These are phyloP conservation scores for Aspergillus coremiiformis DNA, from an alignment of 495 filamentous ascomycete species.

Conservation along the genomic window DNA sequence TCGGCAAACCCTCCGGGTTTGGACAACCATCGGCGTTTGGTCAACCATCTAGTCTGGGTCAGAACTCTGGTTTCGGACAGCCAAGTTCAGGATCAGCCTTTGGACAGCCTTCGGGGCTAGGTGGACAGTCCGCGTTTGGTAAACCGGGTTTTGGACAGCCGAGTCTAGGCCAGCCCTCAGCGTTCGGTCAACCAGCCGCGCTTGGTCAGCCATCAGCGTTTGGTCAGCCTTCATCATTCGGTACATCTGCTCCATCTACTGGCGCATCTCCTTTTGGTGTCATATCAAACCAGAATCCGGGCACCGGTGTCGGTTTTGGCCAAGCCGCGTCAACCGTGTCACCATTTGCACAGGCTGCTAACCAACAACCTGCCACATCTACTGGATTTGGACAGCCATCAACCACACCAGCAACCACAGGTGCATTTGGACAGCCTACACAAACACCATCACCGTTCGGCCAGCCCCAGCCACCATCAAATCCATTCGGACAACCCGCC, in stretches of 20 bases:
- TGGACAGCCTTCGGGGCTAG: slow-evolving; percentile 24
- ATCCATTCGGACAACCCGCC: slow-evolving; percentile 17
- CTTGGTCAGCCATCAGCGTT: slow-evolving; percentile 23
- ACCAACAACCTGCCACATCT: slow-evolving; percentile 8
- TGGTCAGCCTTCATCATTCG: slow-evolving; percentile 26
- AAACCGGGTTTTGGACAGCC: slow-evolving; percentile 35
- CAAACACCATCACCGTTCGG: slow-evolving; percentile 21
- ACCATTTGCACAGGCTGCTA: slow-evolving; percentile 28
- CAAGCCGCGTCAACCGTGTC: slow-evolving; percentile 19
- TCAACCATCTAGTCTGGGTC: slow-evolving; percentile 22
- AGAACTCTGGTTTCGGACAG: slow-evolving; percentile 27
- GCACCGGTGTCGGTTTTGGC: slow-evolving; percentile 22
- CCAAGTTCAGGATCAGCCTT: slow-evolving; percentile 26
- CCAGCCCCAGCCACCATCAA: slow-evolving; percentile 13
- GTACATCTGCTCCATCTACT: slow-evolving; percentile 10
- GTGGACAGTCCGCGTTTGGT: slow-evolving; percentile 18
- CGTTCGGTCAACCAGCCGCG: slow-evolving; percentile 22
- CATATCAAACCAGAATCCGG: slow-evolving; percentile 20
- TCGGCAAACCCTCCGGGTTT: slow-evolving; percentile 26
- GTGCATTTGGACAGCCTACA: slow-evolving; percentile 31
- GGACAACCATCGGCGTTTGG: slow-evolving; percentile 32
- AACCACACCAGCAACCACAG: slow-evolving; percentile 9
- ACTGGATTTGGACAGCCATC: slow-evolving; percentile 25
- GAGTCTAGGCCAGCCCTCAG: slow-evolving; percentile 22
- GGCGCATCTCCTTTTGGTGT: slow-evolving; percentile 31